These are phyloP conservation scores for Eimeria falciformis DNA, from an alignment of 169 alveolate species.

Conservation along the genomic window DNA sequence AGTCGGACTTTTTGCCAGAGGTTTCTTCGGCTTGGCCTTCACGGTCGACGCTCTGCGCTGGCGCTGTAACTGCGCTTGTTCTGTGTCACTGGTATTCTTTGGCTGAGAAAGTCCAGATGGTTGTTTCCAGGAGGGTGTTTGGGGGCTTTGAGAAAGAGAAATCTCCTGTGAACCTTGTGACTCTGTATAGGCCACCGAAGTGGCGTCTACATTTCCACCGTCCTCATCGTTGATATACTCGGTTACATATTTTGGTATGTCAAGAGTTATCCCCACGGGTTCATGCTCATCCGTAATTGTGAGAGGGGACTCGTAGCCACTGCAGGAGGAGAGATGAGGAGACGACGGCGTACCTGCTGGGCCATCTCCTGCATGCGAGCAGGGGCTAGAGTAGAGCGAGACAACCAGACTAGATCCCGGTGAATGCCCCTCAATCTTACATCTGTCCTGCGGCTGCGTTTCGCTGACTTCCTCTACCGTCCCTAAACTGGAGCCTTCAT, in stretches of 20 bases:
- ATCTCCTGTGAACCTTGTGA: too few relatives aligned
- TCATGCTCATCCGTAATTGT: too few relatives aligned
- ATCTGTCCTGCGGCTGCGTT: neutral
- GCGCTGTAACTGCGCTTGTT: neutral
- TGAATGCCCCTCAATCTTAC: neutral
- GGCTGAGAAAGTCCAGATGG: neutral
- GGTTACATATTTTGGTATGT: too few relatives aligned
- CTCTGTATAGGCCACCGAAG: too few relatives aligned
- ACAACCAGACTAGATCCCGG: neutral
- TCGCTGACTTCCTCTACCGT: neutral
- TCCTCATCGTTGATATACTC: too few relatives aligned
- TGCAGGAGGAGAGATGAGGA: neutral
- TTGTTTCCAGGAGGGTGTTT: neutral
- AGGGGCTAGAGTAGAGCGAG: neutral
- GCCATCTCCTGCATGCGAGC: neutral
- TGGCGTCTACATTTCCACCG: too few relatives aligned
- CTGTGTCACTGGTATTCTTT: neutral
- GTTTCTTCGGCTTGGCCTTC: slow-evolving; percentile 31
- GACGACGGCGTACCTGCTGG: neutral
- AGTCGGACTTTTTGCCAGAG: neutral
- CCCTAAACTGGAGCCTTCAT: neutral
- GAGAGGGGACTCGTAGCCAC: neutral
- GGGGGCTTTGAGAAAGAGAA: neutral
- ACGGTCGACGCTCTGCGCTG: neutral
- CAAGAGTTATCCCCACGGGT: too few relatives aligned